Conservation (phyloP, 129 eudicot species). For the Tanacetum coccineum region DNA sequence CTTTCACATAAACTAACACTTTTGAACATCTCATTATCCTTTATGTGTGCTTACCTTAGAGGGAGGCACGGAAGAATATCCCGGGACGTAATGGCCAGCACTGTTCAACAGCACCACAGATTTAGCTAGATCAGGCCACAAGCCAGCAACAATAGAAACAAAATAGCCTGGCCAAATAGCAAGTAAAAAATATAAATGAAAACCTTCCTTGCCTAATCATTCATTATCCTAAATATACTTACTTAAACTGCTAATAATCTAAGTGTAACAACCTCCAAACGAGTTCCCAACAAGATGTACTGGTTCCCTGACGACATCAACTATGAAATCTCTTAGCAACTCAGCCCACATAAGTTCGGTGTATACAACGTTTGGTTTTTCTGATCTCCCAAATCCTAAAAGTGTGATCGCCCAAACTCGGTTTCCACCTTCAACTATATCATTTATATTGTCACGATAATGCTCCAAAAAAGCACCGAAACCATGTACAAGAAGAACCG, state of each 20-base stretch:
- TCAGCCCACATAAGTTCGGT: constrained; percentile 95
- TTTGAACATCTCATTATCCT: neutral
- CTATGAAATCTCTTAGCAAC: constrained; percentile 66
- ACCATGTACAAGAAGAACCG: constrained; percentile 90
- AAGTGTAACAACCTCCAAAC: constrained; percentile 65
- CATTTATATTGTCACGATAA: constrained; percentile 69
- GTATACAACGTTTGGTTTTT: constrained; percentile 83
- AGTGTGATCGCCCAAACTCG: constrained; percentile 90
- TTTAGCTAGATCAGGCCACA: constrained; percentile 78
- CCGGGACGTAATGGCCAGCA: constrained; percentile 77
- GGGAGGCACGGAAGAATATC: constrained; percentile 54
- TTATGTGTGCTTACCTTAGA: constrained; percentile 41
- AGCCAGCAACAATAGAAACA: constrained; percentile 74
- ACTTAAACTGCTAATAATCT: neutral
- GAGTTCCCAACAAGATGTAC: constrained; percentile 96
- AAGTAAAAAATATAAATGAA: neutral
- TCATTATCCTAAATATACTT: neutral
- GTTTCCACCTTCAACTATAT: constrained; percentile 60
- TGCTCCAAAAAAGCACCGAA: constrained; percentile 96
- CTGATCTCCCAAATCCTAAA: constrained; percentile 88
- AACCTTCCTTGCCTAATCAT: neutral
- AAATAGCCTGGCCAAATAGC: constrained; percentile 55
- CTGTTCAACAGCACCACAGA: constrained; percentile 79
- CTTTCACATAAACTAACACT: no score
- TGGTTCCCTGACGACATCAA: constrained; percentile 81